phyloP scores from a whole-genome alignment of 83 land plant genomes.

The Diphasiastrum complanatum region DNA sequence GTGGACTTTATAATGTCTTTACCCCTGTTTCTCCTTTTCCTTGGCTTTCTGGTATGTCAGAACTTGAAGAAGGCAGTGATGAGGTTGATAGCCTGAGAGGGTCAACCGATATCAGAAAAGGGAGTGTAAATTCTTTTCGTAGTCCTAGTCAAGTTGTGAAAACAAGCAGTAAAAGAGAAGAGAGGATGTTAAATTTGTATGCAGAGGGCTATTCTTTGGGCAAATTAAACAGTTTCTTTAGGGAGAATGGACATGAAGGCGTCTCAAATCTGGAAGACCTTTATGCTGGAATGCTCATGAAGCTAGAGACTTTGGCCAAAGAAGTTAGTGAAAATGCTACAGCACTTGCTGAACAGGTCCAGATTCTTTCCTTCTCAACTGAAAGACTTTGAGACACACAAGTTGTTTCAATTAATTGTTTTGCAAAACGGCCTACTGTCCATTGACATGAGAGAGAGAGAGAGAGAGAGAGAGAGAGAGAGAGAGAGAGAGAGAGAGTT shows the following conservation, averaged over 20 bases:
- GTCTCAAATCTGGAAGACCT: slow-evolving; percentile 59
- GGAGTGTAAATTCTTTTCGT: too few relatives aligned
- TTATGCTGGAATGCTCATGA: slow-evolving; percentile 58
- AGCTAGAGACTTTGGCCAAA: slow-evolving; percentile 50
- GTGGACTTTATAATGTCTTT: slow-evolving; percentile 56
- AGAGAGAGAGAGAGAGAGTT: too few relatives aligned
- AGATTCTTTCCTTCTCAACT: too few relatives aligned
- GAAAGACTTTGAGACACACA: too few relatives aligned
- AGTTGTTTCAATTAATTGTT: too few relatives aligned
- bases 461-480: too few relatives aligned
- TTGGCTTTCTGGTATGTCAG: slow-evolving; percentile 22
- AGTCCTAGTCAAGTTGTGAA: background rate
- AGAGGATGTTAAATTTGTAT: slow-evolving; percentile 32
- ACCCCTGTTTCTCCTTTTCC: slow-evolving; percentile 51
- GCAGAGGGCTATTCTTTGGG: slow-evolving; percentile 48
- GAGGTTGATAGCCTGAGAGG: too few relatives aligned
- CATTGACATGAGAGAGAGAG: too few relatives aligned
- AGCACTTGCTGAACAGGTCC: slow-evolving; percentile 54
- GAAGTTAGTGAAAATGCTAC: slow-evolving; percentile 48
- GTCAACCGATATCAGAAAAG: too few relatives aligned
- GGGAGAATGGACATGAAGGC: slow-evolving; percentile 34
- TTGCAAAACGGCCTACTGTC: too few relatives aligned
- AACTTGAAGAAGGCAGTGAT: slow-evolving; percentile 7
- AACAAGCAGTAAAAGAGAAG: slow-evolving; percentile 11
- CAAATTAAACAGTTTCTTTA: slow-evolving; percentile 34